Conservation (phyloP, 2,329 filamentous ascomycete genomes). For the Aspergillus ochraceoroseus region DNA sequence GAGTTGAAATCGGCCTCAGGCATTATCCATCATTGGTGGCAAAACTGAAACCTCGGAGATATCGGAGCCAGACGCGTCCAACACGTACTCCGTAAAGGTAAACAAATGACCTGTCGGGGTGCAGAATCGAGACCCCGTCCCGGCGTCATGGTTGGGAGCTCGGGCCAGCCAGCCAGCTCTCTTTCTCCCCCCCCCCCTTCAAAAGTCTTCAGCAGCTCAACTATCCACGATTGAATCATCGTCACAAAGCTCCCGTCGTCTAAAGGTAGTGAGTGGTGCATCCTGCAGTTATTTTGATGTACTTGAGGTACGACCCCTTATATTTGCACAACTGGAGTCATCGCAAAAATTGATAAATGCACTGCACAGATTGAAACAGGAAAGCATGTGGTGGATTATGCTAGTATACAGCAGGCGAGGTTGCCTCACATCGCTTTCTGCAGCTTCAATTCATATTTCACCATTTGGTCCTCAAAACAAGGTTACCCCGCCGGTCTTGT, state of each 20-base stretch:
- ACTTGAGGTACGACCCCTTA: too few relatives aligned
- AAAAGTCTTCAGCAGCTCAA: too few relatives aligned
- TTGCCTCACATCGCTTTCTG: slow-evolving; percentile 19
- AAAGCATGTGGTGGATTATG: slow-evolving; percentile 24
- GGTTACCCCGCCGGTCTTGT: slow-evolving; percentile 18
- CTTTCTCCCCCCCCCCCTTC: too few relatives aligned
- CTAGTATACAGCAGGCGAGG: slow-evolving; percentile 29
- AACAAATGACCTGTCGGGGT: background rate
- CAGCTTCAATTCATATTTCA: slow-evolving; percentile 22
- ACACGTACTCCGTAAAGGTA: slow-evolving; percentile 23
- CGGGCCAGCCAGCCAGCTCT: too few relatives aligned
- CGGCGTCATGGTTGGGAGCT: slow-evolving; percentile 22
- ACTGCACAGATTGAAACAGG: too few relatives aligned
- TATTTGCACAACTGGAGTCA: too few relatives aligned
- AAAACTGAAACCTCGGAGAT: slow-evolving; percentile 20
- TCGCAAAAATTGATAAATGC: too few relatives aligned
- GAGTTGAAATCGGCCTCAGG: slow-evolving; percentile 19
- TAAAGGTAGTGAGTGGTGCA: too few relatives aligned
- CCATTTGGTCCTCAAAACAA: slow-evolving; percentile 21
- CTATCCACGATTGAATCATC: too few relatives aligned
- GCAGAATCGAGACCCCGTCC: slow-evolving; percentile 4
- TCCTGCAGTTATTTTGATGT: too few relatives aligned
- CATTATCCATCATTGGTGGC: too few relatives aligned
- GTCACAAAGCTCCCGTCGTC: too few relatives aligned
- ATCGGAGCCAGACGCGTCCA: slow-evolving; percentile 22